Base-by-base conservation (phyloP, 2,329 filamentous ascomycete genomes). In the Nectriaceae sp. region DNA sequence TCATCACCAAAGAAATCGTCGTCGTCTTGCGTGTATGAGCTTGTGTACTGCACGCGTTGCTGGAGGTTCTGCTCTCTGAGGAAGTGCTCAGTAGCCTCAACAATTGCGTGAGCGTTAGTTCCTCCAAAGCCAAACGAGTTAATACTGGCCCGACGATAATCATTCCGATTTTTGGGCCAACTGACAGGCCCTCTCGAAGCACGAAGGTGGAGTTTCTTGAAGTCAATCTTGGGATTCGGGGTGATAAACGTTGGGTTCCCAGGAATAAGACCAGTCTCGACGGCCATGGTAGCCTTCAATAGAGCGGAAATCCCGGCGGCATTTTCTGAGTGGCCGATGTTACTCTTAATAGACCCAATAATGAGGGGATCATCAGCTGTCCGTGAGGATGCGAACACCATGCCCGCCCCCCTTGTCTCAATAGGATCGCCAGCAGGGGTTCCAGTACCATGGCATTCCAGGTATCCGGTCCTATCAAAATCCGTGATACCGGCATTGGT, bases 81-180 rank as follows among this genome's bases (percentile, higher is more conserved):
- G 19, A 42, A 45, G 21, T 21, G 36, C 37, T 46, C 39, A 2
- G 50, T 44, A 5, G 49, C 44, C 20, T 66, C 63, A 31, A 76
- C 46, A 16, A 75, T 67, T 4, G 63, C 61, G 53, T 76, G 73
- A 1, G 68, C 69, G 49, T 75, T 76, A 21, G 68, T 65, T 11
- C 74, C 74, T 10, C 73, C 73, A 29, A 69, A 75, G 2, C 73
- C 73, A 49, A 75, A 75, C 5, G 67, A 71, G 51, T 73, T 73
- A 41, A 75, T 62, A 45, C 67, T 67, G 19, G 59, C 57, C 8
- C 57, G 49, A 39, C 55, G 44, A 2, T 44, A 38, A 10, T 33
- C 19, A 15, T 11, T 31, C 2, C 55, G 39, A 70, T 68, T 70
- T 73, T 3, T 60, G 45, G 1, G 61, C 69, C 31, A 69, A 56